Percentiles rank a stretch among this genome's conserved stretches.
Evolutionary conservation across 176 grass and related monocot genomes (phyloP).

Genomic region (Dactylis glomerata): DNA sequence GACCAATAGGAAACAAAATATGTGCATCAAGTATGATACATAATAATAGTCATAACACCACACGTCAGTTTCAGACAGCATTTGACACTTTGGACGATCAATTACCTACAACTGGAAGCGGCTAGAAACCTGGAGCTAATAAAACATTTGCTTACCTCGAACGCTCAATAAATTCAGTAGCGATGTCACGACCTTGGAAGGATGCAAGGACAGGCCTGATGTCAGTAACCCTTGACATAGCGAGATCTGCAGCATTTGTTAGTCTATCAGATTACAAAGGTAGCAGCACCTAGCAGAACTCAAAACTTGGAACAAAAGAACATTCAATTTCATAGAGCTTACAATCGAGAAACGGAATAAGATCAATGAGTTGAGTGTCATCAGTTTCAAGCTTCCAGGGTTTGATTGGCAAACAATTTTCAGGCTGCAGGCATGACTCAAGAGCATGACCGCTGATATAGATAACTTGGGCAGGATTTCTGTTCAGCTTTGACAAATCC

Average conservation of each 20-base stretch:
- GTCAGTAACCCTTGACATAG: slow-evolving; percentile 77
- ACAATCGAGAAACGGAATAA: slow-evolving; percentile 99
- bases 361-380: slow-evolving; percentile 90
- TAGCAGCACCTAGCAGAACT: slow-evolving; percentile 8
- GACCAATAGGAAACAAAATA: not conserved
- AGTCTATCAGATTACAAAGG: slow-evolving; percentile 22
- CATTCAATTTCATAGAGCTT: slow-evolving; percentile 10
- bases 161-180: slow-evolving; percentile 84
- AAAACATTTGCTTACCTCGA: slow-evolving; percentile 51
- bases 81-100: not conserved
- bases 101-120: not conserved
- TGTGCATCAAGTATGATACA: not conserved
- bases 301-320: not conserved
- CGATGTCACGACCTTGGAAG: slow-evolving; percentile 85
- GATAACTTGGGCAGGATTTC: slow-evolving; percentile 76
- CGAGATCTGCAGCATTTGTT: slow-evolving; percentile 63
- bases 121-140: slow-evolving; percentile 2
- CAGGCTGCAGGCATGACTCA: slow-evolving; percentile 75
- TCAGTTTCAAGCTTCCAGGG: slow-evolving; percentile 95
- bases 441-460: slow-evolving; percentile 92
- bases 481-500: slow-evolving; percentile 95
- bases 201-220: slow-evolving; percentile 93
- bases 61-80: not conserved
- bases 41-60: not conserved
- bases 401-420: slow-evolving; percentile 75